Evolutionary conservation across 2,329 filamentous ascomycete species (phyloP).

Genomic region (Fusarium virguliforme): DNA sequence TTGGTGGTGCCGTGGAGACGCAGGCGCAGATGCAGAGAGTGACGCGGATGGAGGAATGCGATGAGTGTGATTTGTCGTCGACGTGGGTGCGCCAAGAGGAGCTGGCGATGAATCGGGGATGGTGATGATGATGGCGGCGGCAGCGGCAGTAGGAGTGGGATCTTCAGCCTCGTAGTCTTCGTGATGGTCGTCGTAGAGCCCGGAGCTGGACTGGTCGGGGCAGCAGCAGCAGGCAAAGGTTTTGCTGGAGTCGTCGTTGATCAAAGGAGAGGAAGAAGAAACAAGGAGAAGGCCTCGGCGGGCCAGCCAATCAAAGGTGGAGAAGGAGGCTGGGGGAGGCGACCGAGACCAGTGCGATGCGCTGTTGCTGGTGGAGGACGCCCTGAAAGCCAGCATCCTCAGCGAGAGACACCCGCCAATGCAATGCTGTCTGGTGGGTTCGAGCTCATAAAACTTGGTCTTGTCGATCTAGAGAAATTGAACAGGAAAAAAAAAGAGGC

Average conservation of each 20-base stretch:
- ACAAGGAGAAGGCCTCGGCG: conserved; percentile 36
- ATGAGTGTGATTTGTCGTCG: conserved; percentile 32
- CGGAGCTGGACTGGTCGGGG: conserved; percentile 20
- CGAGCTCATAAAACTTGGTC: conserved; percentile 21
- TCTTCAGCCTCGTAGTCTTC: conserved; percentile 15
- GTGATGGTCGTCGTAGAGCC: conserved; percentile 3
- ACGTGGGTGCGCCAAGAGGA: conserved; percentile 25
- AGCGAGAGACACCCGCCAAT: conserved; percentile 11
- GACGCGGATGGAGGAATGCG: conserved; percentile 39
- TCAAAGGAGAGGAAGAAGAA: conserved; percentile 44
- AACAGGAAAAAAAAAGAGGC: conserved; percentile 7
- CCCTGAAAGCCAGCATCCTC: conserved; percentile 48
- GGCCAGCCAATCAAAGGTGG: conserved; percentile 1
- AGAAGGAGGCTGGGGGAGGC: conserved; percentile 32
- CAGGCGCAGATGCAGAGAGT: conserved; percentile 29
- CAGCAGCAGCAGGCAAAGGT: conserved; percentile 36
- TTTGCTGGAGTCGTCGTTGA: conserved; percentile 47
- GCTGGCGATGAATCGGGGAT: conserved; percentile 2
- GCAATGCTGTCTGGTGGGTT: conserved; percentile 11
- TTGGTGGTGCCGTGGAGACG: conserved; percentile 34
- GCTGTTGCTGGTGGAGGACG: conserved; percentile 20
- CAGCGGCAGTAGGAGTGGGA: not conserved
- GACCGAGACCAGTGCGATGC: conserved; percentile 20
- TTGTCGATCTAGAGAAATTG: conserved; percentile 19
- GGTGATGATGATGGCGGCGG: conserved; percentile 5